Evolutionary conservation across 2,329 filamentous ascomycete species (phyloP), one percentile per base, ranked within the genome.

Genomic region (Ophiocordyceps camponoti-floridani): DNA sequence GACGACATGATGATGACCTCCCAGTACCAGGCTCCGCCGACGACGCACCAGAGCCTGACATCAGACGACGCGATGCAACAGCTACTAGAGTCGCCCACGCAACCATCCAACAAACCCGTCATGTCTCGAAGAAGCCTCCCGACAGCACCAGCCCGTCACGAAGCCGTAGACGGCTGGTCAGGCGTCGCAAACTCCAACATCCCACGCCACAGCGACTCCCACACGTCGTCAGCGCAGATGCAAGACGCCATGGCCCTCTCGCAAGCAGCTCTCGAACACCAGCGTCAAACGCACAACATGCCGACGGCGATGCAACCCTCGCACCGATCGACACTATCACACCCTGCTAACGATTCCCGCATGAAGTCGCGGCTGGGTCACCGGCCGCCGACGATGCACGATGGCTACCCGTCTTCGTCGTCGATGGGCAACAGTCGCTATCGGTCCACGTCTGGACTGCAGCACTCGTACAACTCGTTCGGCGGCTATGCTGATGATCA

Each of bases 361-460:
- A 51, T 56, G 11, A 55, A 55, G 46, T 64, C 64, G 12, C 53
- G 58, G 44, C 59, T 62, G 41, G 54, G 56, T 2, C 60, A 61
- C n/a, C 40, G 45, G 40, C 35, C 40, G 11, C 45, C 43, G 23
- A 23, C 23, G 23, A 23, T 23, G 23, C 23, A 23, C 35, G 35
- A 38, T 16, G 35, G 35, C 16, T 38, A 9, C 35, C 35, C 16
- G 35, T 37, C 33, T 7, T 37, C 31, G 31, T 37, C 33, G 33
- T 37, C 33, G 14, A 37, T 38, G 35, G 10, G 35, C 35, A 35
- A 38, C 35, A 38, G 18, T 11, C 35, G 35, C 35, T 38, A 38
- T 11, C 35, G 35, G 13, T 7, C 13, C n/a, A 38, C 23, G 23
- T 23, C 23, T 23, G 23, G 23, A 23, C 23, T 23, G 35, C 35